Conservation (phyloP, 1,284 basidiomycete species). For the Peniophora sp. region DNA sequence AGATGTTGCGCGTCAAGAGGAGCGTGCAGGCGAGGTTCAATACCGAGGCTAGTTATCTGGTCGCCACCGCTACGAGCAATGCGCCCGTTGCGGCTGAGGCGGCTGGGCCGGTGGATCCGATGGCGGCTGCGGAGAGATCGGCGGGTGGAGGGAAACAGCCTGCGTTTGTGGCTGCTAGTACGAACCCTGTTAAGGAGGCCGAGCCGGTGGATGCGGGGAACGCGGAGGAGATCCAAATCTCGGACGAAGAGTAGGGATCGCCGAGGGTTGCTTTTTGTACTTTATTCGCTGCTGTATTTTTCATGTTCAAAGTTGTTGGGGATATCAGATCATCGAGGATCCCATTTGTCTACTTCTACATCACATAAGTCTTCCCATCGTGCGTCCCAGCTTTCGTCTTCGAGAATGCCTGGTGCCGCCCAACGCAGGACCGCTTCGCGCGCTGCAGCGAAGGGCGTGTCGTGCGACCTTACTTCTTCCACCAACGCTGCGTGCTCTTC, state of each 20-base stretch:
- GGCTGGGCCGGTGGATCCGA: constrained; percentile 53
- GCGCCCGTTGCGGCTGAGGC: constrained; percentile 44
- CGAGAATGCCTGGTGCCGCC: constrained; percentile 57
- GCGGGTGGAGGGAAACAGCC: constrained; percentile 23
- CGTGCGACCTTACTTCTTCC: constrained; percentile 52
- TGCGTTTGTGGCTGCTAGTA: constrained; percentile 28
- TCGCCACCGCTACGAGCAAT: constrained; percentile 75
- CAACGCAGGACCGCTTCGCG: constrained; percentile 52
- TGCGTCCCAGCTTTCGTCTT: constrained; percentile 58
- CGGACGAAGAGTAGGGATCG: constrained; percentile 69
- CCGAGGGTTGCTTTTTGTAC: constrained; percentile 17
- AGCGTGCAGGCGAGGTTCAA: constrained; percentile 99
- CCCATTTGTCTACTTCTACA: constrained; percentile 68
- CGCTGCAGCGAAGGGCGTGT: constrained; percentile 59
- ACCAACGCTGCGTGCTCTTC: constrained; percentile 47
- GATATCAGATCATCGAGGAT: constrained; percentile 18
- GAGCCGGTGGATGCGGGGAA: constrained; percentile 34
- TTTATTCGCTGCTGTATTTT: constrained; percentile 7
- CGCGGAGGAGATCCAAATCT: constrained; percentile 78
- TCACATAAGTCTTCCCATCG: constrained; percentile 71
- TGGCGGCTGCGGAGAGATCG: constrained; percentile 57
- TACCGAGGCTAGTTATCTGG: constrained; percentile 87
- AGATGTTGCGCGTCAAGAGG: constrained; percentile 97
- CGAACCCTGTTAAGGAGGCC: constrained; percentile 16
- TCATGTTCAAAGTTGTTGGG: not conserved